A percentile compares a stretch with the other conserved stretches of the same genome.
Evolutionary conservation across 495 filamentous ascomycete species (phyloP).

Genomic region (Podospora pseudopauciseta): DNA sequence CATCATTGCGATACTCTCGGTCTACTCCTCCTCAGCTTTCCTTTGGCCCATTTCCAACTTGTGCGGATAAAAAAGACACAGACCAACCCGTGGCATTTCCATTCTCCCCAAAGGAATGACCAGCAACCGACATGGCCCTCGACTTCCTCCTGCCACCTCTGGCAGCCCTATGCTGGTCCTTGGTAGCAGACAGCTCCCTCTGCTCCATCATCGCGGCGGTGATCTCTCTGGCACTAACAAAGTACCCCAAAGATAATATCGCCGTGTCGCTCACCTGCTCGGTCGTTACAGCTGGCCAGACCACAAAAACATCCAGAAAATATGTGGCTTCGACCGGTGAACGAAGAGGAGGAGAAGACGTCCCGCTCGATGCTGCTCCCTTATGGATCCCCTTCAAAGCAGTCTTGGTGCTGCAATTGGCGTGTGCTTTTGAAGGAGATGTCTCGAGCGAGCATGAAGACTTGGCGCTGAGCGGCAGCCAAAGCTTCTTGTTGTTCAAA

Average conservation of each 20-base stretch:
- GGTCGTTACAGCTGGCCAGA: background rate
- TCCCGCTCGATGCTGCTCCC: background rate
- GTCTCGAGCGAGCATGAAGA: background rate
- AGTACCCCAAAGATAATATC: background rate
- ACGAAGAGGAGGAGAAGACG: background rate
- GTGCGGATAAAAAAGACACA: constrained; percentile 20
- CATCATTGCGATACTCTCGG: background rate
- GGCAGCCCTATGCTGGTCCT: background rate
- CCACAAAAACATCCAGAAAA: background rate
- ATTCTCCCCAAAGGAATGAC: background rate
- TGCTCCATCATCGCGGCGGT: background rate
- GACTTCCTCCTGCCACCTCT: background rate
- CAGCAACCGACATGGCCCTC: background rate
- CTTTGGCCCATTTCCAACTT: constrained; percentile 20
- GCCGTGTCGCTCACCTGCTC: background rate
- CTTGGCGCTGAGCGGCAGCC: constrained; percentile 4
- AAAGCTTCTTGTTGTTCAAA: background rate
- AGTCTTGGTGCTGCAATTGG: background rate
- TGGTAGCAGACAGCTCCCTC: background rate
- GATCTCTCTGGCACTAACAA: background rate
- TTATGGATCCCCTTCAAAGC: background rate
- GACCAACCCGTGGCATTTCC: background rate
- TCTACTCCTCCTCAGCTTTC: constrained; percentile 2
- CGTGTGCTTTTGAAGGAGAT: background rate
- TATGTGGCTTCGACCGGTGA: background rate